Evolutionary conservation across 805 yeast species (phyloP), one percentile per base, ranked within the genome.

Genomic region (Yarrowia sp.): DNA sequence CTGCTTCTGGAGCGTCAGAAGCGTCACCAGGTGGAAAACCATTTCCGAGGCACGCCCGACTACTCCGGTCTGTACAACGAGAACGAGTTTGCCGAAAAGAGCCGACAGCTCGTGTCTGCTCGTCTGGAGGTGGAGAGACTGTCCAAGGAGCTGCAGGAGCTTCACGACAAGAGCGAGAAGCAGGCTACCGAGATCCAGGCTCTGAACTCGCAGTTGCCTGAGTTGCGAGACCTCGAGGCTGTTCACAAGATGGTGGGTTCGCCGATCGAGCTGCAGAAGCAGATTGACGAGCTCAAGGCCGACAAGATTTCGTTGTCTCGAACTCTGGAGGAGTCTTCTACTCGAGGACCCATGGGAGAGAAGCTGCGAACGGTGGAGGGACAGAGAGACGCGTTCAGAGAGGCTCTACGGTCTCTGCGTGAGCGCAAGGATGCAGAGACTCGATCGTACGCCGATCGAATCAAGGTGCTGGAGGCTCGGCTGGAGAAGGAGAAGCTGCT

Each of bases 351-450:
- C 7, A 70, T 77, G 12, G 75, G 78, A n/a, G 78, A 76, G 26
- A 77, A 79, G 63, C 73, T 78, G 67, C 73, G 72, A 59, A 71
- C 74, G 3, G 76, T 78, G 32, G 78, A 76, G 52, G 38, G 71
- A 11, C 82, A 80, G 71, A 75, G 82, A 36, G 75, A 75, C 46
- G 82, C 79, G 12, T 73, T 80, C 35, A 77, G 80, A 64, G 79
- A 79, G 55, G 80, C 82, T 3, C 71, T 80, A 36, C 76, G 82
- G n/a, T 73, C 82, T 3, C 71, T 80, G 67, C 73, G 79, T 14
- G 81, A 79, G 67, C 76, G 81, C 42, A 78, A 79, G 65, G 79
- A 77, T 68, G 77, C 78, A 26, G 82, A 80, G 67, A 74, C 76
- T 49, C 69, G 73, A 36, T 75, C 75, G 41, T 59, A 74, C 36